phyloP scores from a whole-genome alignment of 331 rosid species.

The Arachis monticola region DNA sequence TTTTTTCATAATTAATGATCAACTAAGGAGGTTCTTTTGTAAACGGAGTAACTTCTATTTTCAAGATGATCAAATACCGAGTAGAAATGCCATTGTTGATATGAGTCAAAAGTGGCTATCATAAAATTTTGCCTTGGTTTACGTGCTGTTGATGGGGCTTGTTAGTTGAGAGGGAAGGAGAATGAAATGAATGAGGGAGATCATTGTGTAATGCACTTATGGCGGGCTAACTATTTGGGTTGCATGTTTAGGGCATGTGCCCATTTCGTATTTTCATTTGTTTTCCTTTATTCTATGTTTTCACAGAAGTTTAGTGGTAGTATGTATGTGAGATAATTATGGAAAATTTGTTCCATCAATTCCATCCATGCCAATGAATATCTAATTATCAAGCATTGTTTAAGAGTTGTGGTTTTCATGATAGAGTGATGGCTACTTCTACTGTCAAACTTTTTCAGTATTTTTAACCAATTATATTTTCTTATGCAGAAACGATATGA shows the following conservation, averaged over 20 bases:
- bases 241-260: slow-evolving; percentile 1
- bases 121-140: background rate
- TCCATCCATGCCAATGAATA: slow-evolving; percentile 10
- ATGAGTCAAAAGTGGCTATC: background rate
- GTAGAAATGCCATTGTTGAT: background rate
- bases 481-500: slow-evolving; percentile 56
- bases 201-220: slow-evolving; percentile 18
- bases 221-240: background rate
- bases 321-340: background rate
- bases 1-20: slow-evolving; percentile 4
- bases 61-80: background rate
- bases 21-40: background rate
- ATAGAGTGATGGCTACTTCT: slow-evolving; percentile 1
- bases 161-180: background rate
- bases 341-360: background rate
- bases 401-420: slow-evolving; percentile 1
- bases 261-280: background rate
- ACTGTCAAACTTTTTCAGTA: background rate
- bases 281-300: slow-evolving; percentile 1
- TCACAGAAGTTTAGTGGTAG: background rate
- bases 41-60: background rate
- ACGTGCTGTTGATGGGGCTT: slow-evolving; percentile 9
- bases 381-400: background rate
- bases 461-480: slow-evolving; percentile 5
- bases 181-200: background rate